These are phyloP conservation scores for Umbilicus rupestris DNA, from an alignment of 164 flowering plant genomes.

Conservation along the genomic window DNA sequence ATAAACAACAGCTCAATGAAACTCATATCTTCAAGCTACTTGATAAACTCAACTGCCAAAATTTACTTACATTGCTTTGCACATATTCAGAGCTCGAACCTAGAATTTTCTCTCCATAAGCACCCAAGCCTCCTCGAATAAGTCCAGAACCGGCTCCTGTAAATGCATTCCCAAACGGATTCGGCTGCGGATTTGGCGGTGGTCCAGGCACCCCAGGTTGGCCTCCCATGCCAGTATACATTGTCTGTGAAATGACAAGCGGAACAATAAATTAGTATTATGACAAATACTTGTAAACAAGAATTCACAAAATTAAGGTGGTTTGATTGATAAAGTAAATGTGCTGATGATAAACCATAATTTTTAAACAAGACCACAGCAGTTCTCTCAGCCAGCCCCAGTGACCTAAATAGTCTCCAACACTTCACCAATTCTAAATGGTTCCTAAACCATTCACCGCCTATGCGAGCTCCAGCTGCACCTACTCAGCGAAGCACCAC, in stretches of 20 bases:
- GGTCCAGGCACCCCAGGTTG: conserved; percentile 50
- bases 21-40: neutral
- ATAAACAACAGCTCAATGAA: neutral
- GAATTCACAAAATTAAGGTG: neutral
- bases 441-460: no score
- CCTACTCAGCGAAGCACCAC: no score
- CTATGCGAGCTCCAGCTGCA: no score
- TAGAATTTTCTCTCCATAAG: conserved; percentile 76
- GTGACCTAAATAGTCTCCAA: no score
- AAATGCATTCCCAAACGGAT: conserved; percentile 65
- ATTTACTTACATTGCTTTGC: conserved; percentile 75
- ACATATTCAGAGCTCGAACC: conserved; percentile 90
- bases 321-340: neutral
- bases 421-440: no score
- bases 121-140: conserved; percentile 72
- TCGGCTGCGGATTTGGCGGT: conserved; percentile 38
- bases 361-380: no score
- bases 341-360: no score
- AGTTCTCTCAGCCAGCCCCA: no score
- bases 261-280: neutral
- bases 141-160: conserved; percentile 76
- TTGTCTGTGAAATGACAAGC: neutral
- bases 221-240: conserved; percentile 22
- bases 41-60: neutral
- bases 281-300: neutral